phyloP scores from a whole-genome alignment of 2,329 filamentous ascomycete species.

The Claviceps humidiphila region DNA sequence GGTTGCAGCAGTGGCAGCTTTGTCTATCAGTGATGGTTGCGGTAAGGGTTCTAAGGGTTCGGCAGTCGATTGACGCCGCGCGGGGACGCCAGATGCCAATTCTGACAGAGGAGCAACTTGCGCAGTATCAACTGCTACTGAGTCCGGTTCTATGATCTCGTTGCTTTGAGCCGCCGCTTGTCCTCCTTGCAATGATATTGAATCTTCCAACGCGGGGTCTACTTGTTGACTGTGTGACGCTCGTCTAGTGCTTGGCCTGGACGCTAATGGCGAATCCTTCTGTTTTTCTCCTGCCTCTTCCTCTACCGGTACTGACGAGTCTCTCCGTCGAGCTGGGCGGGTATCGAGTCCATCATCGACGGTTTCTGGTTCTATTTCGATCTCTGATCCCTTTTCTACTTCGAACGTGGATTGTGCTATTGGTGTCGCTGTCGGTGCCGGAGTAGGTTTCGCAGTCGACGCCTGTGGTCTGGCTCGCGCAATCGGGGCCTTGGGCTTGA shows the following conservation, averaged over 20 bases:
- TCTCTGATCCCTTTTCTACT: neutral
- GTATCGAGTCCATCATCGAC: neutral
- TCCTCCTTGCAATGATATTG: neutral
- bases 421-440: neutral
- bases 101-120: neutral
- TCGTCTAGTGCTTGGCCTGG: slow-evolving; percentile 1
- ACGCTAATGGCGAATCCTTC: neutral
- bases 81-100: neutral
- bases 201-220: neutral
- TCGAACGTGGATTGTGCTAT: slow-evolving; percentile 4
- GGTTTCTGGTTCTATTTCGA: neutral
- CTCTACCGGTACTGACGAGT: neutral
- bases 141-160: neutral
- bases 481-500: slow-evolving; percentile 56
- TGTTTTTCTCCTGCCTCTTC: neutral
- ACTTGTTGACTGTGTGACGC: slow-evolving; percentile 3
- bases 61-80: slow-evolving; percentile 1
- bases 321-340: neutral
- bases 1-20: neutral
- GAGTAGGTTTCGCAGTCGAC: slow-evolving; percentile 3
- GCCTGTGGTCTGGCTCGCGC: slow-evolving; percentile 24
- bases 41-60: neutral
- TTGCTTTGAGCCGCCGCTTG: neutral
- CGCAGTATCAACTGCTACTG: neutral
- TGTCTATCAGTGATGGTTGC: slow-evolving; percentile 3